Evolutionary conservation across 768 basidiomycete species (phyloP), one percentile per base, ranked within the genome.

Genomic region (Neoboletus brunneissimus): DNA sequence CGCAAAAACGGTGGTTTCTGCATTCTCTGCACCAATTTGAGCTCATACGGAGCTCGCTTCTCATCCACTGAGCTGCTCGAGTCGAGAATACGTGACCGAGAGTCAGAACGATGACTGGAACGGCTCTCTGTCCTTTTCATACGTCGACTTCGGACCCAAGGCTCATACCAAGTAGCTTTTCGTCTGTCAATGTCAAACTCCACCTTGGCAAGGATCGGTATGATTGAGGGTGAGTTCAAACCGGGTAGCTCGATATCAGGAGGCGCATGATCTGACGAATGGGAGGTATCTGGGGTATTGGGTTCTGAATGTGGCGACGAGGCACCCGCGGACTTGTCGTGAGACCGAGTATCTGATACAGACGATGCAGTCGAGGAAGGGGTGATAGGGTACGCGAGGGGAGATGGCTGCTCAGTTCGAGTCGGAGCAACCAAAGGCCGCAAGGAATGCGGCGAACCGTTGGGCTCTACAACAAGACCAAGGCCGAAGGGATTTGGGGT

Each of bases 131-230:
- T 66, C 25, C 88, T 76, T 68, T 83, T 88, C 46, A 77, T 73
- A 55, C 78, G 78, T 54, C 89, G 75, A 64, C 85, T 89, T 54
- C 84, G 79, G 27, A 85, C 57, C 91, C 91, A 96, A 9, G 86
- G 85, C n/a, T 86, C 86, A 60, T 87, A 94, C 94, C 94, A 97
- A 4, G 75, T 75, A 2, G 93, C 94, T 60, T 79, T 86, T 51
- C 82, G 76, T 38, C 78, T 77, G 71, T 97, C 95, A 63, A 98
- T 87, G 68, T 97, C 93, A 64, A 98, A 97, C 70, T 98, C 94
- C 13, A 98, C 85, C 71, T 95, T 95, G 48, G 94, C 95, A 29
- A 98, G 80, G 54, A 97, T 86, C 5, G 89, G 90, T 51, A 92
- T 84, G 23, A 91, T 73, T 25, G 86, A 81, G 46, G 81, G 71